Base-by-base conservation (phyloP, 495 filamentous ascomycete species). In the Neurospora sp. region DNA sequence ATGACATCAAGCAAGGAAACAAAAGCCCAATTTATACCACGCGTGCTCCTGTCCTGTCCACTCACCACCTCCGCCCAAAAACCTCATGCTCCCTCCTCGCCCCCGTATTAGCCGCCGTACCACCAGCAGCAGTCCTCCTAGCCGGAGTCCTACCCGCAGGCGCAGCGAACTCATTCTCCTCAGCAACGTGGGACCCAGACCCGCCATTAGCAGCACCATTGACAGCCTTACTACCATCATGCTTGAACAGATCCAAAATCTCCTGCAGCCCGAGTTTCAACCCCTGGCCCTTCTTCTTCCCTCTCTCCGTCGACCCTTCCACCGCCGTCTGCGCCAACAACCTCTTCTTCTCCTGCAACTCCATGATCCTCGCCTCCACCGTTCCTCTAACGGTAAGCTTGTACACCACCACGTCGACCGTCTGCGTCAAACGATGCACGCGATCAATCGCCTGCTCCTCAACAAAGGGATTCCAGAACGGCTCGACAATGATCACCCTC, bases 361-460 rank as follows among this genome's bases (percentile, higher is more conserved):
- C 93, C 5, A 99, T 81, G 75, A 99, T 99, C 68, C 94, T 88
- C 75, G 94, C 94, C 83, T 99, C 96, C 22, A 99, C 95, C 1
- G 92, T 93, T 71, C 88, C 86, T 71, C 87, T 87, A 74, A 99
- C 88, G 14, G 94, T 97, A 75, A 99, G 86, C 75, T 94, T 94
- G 85, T 97, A 99, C 71, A 99, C 94, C 31, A 93, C 88, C 45
- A 99, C 96, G 78, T 98, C 94, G 16, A 92, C 84, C 16, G 93
- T 97, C 82, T 99, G 96, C 71, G 96, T 98, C 53, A 99, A 89
- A 12, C 96, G 93, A 76, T 99, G 96, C 65, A 99, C 96, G 59
- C 96, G 94, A 80, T 99, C 96, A 76, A 99, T 99, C 10, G 96
- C 96, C 86, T 98, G 96, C 80, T 98, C 96, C 86, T 99, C 96